A percentile compares a stretch with the other conserved stretches of the same genome.
Evolutionary conservation across 2,329 filamentous ascomycete species (phyloP).

Genomic region (Eutypa lata): DNA sequence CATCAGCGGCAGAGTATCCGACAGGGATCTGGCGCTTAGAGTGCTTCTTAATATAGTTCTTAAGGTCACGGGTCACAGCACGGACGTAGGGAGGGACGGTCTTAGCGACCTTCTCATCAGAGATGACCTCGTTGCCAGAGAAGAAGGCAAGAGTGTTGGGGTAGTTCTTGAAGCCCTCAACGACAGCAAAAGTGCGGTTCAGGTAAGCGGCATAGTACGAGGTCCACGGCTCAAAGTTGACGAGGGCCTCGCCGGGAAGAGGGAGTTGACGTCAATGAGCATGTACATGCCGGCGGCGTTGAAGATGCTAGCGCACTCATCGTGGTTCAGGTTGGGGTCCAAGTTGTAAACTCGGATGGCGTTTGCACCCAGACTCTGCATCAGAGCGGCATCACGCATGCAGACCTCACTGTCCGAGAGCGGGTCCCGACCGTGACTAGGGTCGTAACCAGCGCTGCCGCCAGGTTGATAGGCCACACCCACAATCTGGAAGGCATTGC

Average conservation of each 20-base stretch:
- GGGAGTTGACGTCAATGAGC: conserved; percentile 67
- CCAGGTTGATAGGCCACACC: conserved; percentile 69
- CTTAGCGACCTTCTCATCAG: conserved; percentile 57
- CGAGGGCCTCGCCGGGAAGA: conserved; percentile 54
- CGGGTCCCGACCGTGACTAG: conserved; percentile 51
- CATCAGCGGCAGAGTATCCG: conserved; percentile 78
- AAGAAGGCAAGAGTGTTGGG: conserved; percentile 72
- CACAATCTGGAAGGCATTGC: conserved; percentile 62
- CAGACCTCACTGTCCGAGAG: conserved; percentile 57
- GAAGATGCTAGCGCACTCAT: conserved; percentile 65
- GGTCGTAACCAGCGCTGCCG: conserved; percentile 60
- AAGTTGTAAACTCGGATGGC: conserved; percentile 69
- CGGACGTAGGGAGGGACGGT: conserved; percentile 67
- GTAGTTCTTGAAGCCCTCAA: conserved; percentile 65
- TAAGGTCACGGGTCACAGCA: conserved; percentile 75
- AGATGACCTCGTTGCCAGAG: conserved; percentile 76
- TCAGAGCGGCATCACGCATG: conserved; percentile 62
- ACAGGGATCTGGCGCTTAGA: conserved; percentile 67
- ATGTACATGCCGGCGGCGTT: conserved; percentile 68
- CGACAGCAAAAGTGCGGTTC: conserved; percentile 64
- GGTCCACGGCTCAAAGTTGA: conserved; percentile 52
- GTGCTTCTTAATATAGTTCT: conserved; percentile 74
- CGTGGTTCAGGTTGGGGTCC: conserved; percentile 63
- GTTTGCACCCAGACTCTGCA: conserved; percentile 64
- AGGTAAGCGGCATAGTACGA: conserved; percentile 60